Evolutionary conservation across 2,329 filamentous ascomycete genomes (phyloP).

Genomic region (Penicillium sp.): DNA sequence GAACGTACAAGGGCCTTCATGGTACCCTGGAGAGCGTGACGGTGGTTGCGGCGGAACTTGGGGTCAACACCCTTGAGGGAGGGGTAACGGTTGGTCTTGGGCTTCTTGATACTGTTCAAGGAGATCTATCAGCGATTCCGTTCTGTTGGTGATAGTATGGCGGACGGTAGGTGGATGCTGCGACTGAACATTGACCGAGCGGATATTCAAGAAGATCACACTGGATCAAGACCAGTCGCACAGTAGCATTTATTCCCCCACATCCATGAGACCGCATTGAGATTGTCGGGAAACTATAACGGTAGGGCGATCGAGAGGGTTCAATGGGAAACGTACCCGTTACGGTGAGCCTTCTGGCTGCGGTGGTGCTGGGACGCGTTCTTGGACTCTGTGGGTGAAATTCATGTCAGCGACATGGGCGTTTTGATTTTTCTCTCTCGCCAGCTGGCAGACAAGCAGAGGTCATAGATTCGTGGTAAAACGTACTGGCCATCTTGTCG

Average conservation of each 20-base stretch:
- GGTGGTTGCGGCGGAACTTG: conserved; percentile 99
- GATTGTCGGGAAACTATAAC: not conserved
- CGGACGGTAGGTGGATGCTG: conserved; percentile 1
- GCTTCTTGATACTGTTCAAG: conserved; percentile 91
- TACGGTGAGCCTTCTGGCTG: conserved; percentile 97
- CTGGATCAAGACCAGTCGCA: not conserved
- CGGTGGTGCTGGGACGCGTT: conserved; percentile 99
- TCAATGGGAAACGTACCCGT: conserved; percentile 68
- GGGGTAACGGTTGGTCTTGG: conserved; percentile 97
- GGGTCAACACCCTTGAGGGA: conserved; percentile 98
- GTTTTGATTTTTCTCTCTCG: conserved; percentile 3
- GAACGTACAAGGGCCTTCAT: conserved; percentile 89
- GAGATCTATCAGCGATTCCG: conserved; percentile 24
- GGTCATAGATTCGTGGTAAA: conserved; percentile 7
- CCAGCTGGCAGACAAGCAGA: not conserved
- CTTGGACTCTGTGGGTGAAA: conserved; percentile 76
- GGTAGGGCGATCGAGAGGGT: conserved; percentile 6
- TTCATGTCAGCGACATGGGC: conserved; percentile 28
- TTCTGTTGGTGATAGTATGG: conserved; percentile 3
- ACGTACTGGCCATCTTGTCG: conserved; percentile 49
- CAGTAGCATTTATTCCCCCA: not conserved
- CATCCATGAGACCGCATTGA: not conserved
- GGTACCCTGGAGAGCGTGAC: conserved; percentile 98
- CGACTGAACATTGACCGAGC: not conserved
- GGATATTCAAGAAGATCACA: conserved; percentile 6